These are phyloP conservation scores for Xylaria digitata DNA, from an alignment of 2,329 filamentous ascomycete species.

Conservation along the genomic window DNA sequence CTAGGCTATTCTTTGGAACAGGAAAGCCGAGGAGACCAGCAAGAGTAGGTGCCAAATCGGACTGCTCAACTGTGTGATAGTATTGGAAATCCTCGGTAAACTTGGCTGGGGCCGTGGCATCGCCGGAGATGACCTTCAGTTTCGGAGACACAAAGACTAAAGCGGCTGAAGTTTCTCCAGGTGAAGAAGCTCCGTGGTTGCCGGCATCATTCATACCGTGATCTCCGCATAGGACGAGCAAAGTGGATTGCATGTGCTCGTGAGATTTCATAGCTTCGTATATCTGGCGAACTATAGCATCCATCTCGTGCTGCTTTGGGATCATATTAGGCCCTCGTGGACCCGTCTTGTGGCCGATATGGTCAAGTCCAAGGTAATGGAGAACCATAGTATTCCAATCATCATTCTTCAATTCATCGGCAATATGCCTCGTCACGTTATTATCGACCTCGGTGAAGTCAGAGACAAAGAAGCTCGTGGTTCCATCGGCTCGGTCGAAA, in stretches of 20 bases:
- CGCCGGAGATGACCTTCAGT: conserved; percentile 67
- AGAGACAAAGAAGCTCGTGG: conserved; percentile 97
- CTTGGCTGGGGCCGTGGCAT: conserved; percentile 63
- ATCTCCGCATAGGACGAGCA: conserved; percentile 90
- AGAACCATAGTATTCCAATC: conserved; percentile 96
- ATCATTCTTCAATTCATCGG: conserved; percentile 75
- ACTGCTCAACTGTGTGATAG: conserved; percentile 89
- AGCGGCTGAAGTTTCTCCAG: conserved; percentile 93
- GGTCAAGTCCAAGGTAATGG: conserved; percentile 95
- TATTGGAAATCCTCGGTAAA: conserved; percentile 80
- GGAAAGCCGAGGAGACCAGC: conserved; percentile 89
- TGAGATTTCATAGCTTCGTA: conserved; percentile 79
- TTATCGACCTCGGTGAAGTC: conserved; percentile 98
- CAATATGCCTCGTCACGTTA: conserved; percentile 93
- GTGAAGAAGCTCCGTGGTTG: conserved; percentile 93
- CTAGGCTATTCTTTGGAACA: conserved; percentile 88
- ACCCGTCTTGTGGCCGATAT: conserved; percentile 96
- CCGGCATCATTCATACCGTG: conserved; percentile 99
- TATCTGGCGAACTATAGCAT: conserved; percentile 79
- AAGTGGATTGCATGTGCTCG: conserved; percentile 77
- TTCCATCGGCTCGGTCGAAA: conserved; percentile 90
- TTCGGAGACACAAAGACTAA: conserved; percentile 92
- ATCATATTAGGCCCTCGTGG: conserved; percentile 90
- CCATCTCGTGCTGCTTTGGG: conserved; percentile 95
- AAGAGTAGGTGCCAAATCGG: conserved; percentile 90